Percentiles rank a stretch among this genome's conserved stretches.
phyloP scores from a whole-genome alignment of 2,329 filamentous ascomycete species.

The Sporothrix protearum region DNA sequence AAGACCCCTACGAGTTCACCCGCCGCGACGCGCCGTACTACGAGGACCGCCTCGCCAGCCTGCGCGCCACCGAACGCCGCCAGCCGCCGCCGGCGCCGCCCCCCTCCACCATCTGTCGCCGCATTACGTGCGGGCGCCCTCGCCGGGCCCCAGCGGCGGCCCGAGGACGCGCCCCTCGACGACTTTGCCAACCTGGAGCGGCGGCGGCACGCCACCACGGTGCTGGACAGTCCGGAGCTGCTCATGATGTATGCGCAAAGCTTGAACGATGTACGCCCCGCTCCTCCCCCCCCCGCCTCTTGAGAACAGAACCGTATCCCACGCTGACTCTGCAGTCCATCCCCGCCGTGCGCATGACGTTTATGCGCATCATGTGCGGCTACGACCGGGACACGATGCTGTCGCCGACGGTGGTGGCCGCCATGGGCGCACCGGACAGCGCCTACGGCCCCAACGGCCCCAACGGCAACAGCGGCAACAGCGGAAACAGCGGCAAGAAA shows the following conservation, averaged over 20 bases:
- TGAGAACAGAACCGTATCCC: too few relatives aligned
- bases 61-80: not conserved
- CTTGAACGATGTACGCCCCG: slow-evolving; percentile 50
- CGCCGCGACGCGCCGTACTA: slow-evolving; percentile 1
- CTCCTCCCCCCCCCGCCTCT: too few relatives aligned
- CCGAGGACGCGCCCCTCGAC: slow-evolving; percentile 32
- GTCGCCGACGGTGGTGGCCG: not conserved
- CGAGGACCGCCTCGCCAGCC: not conserved
- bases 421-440: too few relatives aligned
- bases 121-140: not conserved
- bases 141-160: not conserved
- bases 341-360: slow-evolving; percentile 53
- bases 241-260: slow-evolving; percentile 58
- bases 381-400: slow-evolving; percentile 38
- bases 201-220: slow-evolving; percentile 49
- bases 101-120: not conserved
- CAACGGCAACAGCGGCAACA: not conserved
- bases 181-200: slow-evolving; percentile 43
- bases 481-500: too few relatives aligned
- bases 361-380: slow-evolving; percentile 55
- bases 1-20: slow-evolving; percentile 41
- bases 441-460: not conserved
- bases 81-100: not conserved
- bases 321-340: slow-evolving; percentile 47
- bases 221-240: slow-evolving; percentile 56